A percentile compares a stretch with the other conserved stretches of the same genome.
These are phyloP conservation scores for Biscogniauxia sp. DNA, from an alignment of 2,329 filamentous ascomycete genomes.

Conservation along the genomic window DNA sequence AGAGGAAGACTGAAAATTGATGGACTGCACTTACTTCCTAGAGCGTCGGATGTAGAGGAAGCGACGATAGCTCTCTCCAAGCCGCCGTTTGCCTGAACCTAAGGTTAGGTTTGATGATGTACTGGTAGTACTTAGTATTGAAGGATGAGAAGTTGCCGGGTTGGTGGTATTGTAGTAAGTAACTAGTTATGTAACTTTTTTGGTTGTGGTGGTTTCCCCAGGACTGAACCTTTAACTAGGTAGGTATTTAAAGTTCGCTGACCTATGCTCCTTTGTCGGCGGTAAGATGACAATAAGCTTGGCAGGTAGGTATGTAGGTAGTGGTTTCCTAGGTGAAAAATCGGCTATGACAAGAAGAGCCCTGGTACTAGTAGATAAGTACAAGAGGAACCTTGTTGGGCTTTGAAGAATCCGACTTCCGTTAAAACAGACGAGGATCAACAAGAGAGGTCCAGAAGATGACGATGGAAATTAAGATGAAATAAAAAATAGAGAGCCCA, in stretches of 20 bases:
- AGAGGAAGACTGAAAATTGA: slow-evolving; percentile 7
- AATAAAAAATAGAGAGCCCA: background rate
- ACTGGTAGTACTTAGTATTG: too few species aligned
- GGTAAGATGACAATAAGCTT: background rate
- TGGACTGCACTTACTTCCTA: slow-evolving; percentile 14
- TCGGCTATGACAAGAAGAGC: background rate
- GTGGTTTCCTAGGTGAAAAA: background rate
- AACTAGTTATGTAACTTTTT: too few species aligned
- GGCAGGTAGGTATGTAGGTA: too few species aligned
- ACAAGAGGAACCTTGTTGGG: background rate
- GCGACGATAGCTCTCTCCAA: slow-evolving; percentile 3
- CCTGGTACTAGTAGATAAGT: too few species aligned
- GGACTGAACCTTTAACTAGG: background rate
- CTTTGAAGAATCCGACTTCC: background rate
- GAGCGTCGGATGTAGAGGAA: slow-evolving; percentile 6
- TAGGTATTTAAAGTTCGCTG: too few species aligned
- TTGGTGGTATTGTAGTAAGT: background rate
- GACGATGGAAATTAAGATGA: too few species aligned
- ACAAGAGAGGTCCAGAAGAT: background rate
- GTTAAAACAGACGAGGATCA: background rate
- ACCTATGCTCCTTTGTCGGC: background rate
- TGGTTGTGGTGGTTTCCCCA: background rate
- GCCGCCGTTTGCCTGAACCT: slow-evolving; percentile 1
- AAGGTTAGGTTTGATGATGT: too few species aligned
- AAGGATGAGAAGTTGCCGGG: too few species aligned